These are phyloP conservation scores for Penicillium sp. DNA, from an alignment of 2,329 filamentous ascomycete genomes.

Conservation along the genomic window DNA sequence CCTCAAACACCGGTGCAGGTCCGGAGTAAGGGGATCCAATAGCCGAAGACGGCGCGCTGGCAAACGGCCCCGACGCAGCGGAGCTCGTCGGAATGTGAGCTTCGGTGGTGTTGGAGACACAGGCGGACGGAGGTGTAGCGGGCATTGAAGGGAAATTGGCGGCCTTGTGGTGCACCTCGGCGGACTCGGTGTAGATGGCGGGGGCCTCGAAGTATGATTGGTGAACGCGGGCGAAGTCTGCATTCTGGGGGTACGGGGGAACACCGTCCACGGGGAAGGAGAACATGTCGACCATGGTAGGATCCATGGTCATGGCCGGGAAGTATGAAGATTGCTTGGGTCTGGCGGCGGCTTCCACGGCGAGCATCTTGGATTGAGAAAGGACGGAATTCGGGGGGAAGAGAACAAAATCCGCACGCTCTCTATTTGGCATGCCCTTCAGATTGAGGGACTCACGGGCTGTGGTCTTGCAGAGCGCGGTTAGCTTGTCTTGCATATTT, in stretches of 20 bases:
- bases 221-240: slow-evolving; percentile 21
- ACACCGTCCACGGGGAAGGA: slow-evolving; percentile 29
- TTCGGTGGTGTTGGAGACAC: slow-evolving; percentile 33
- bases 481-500: slow-evolving; percentile 6
- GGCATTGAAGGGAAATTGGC: slow-evolving; percentile 30
- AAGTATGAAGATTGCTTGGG: slow-evolving; percentile 32
- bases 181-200: slow-evolving; percentile 26
- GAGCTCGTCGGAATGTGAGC: slow-evolving; percentile 58
- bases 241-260: slow-evolving; percentile 22
- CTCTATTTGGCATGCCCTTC: slow-evolving; percentile 13
- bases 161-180: slow-evolving; percentile 26
- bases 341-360: slow-evolving; percentile 33
- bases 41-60: slow-evolving; percentile 61
- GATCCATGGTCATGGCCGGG: slow-evolving; percentile 34
- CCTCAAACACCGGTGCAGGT: slow-evolving; percentile 56
- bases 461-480: too few species aligned
- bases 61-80: slow-evolving; percentile 58
- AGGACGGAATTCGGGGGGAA: slow-evolving; percentile 5
- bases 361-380: slow-evolving; percentile 31
- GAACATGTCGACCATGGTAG: slow-evolving; percentile 32
- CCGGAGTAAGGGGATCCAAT: slow-evolving; percentile 66
- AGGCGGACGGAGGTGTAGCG: slow-evolving; percentile 34
- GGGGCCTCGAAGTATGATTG: slow-evolving; percentile 32
- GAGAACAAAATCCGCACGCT: slow-evolving; percentile 16
- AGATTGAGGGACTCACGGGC: slow-evolving; percentile 5